These are phyloP conservation scores for Stagonosporopsis rhizophila DNA, from an alignment of 2,329 filamentous ascomycete genomes.

Conservation along the genomic window DNA sequence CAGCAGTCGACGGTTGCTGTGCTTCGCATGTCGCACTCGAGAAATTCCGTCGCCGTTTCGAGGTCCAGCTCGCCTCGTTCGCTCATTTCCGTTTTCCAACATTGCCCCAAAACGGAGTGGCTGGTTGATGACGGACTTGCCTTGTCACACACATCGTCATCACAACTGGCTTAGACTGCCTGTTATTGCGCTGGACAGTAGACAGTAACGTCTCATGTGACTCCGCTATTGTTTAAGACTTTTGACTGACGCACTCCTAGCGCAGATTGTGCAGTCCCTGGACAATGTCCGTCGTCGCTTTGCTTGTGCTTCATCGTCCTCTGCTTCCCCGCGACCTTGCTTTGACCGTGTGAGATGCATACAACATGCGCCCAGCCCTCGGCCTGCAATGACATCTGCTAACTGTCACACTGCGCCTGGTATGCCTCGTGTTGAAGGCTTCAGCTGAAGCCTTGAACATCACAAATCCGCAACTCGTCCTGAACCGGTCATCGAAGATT, in stretches of 20 bases:
- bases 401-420: not conserved
- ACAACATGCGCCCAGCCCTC: not conserved
- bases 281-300: not conserved
- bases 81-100: not conserved
- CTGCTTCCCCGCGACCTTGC: not conserved
- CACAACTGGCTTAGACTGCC: not conserved
- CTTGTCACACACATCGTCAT: conserved; percentile 5
- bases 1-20: not conserved
- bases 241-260: not conserved
- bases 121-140: conserved; percentile 3
- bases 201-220: not conserved
- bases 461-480: not conserved
- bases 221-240: not conserved
- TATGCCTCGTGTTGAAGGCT: not conserved
- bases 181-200: not conserved
- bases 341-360: not conserved
- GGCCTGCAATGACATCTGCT: not conserved
- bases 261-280: not conserved
- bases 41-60: not conserved
- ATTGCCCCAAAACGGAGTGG: not conserved
- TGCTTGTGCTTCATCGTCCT: not conserved
- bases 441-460: conserved; percentile 5
- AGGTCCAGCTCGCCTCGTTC: not conserved
- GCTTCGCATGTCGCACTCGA: not conserved
- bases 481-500: not conserved